phyloP scores from a whole-genome alignment of 2,329 filamentous ascomycete genomes.

The Aspergillus sp. region DNA sequence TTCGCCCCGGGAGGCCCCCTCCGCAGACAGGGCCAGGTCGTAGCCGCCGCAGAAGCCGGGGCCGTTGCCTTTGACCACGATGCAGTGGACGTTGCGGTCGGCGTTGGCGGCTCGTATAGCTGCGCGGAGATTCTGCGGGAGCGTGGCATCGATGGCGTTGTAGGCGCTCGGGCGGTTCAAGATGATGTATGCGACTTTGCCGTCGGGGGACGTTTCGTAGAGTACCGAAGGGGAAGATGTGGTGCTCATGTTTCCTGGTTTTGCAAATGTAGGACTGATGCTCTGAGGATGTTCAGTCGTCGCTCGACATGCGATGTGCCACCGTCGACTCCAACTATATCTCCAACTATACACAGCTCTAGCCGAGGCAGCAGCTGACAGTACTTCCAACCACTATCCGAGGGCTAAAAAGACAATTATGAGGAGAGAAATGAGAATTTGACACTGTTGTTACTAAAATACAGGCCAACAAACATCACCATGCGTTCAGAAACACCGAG shows the following conservation, averaged over 20 bases:
- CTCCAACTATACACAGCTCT: too few relatives aligned
- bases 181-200: slow-evolving; percentile 8
- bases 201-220: not conserved
- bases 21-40: slow-evolving; percentile 3
- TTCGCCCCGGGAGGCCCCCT: not conserved
- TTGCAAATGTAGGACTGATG: too few relatives aligned
- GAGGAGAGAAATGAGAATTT: too few relatives aligned
- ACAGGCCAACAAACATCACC: too few relatives aligned
- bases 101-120: slow-evolving; percentile 1
- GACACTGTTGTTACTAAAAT: too few relatives aligned
- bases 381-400: too few relatives aligned
- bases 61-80: slow-evolving; percentile 6
- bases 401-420: too few relatives aligned
- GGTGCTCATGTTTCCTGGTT: not conserved
- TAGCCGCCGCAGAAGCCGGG: slow-evolving; percentile 8
- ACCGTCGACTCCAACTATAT: too few relatives aligned
- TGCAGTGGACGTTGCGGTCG: slow-evolving; percentile 5
- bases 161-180: slow-evolving; percentile 3
- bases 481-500: too few relatives aligned
- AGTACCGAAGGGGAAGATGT: not conserved
- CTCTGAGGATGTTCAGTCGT: too few relatives aligned
- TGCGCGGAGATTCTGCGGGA: slow-evolving; percentile 2
- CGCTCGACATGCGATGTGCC: too few relatives aligned
- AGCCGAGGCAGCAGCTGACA: too few relatives aligned
- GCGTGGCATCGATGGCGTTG: slow-evolving; percentile 5